Evolutionary conservation across 768 basidiomycete species (phyloP), one percentile per base, ranked within the genome.

Genomic region (Fistulinella prunicolor): DNA sequence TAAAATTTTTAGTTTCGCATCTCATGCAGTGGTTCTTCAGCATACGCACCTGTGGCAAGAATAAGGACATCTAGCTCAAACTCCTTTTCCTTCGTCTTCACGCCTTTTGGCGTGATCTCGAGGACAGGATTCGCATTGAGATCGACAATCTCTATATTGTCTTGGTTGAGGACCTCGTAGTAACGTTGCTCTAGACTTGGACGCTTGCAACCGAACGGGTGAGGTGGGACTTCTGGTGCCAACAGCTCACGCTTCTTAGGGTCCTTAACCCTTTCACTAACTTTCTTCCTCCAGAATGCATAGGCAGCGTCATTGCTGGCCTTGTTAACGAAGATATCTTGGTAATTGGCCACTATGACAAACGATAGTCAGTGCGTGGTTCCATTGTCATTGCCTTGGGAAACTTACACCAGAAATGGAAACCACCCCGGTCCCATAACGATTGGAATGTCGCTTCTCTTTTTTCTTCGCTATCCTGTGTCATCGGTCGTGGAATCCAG

Each of bases 121-220:
- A 48, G 13, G 26, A 58, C 48, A 1, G 44, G 53, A 8, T 17
- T 45, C 17, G 28, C 38, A 3, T 49, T 57, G 4, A 57, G 9
- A n/a, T 56, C 54, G 4, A 47, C 22, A 7, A 56, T 6, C 13
- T 57, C 56, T 9, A 57, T 38, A 3, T 55, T 55, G 36, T 38
- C 46, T 17, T 52, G 50, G 5, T 47, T 44, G 17, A 47, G 41
- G 20, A 47, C 21, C n/a, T 54, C 53, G 20, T 51, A 54, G 26
- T 36, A 51, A n/a, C 24, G 14, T 42, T 47, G 41, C 17, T 56
- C 51, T 4, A 20, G 51, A 7, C 20, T 42, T n/a, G 40, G 47
- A 9, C 48, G 45, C 24, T 42, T 54, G 35, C 45, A 40, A 2
- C 45, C 54, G 22, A 53, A 38, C 5, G 54, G 54, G n/a, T 53